Evolutionary conservation across 31 red algal species (phyloP), one percentile per base, ranked within the genome.

Genomic region (Endocladia muricata): DNA sequence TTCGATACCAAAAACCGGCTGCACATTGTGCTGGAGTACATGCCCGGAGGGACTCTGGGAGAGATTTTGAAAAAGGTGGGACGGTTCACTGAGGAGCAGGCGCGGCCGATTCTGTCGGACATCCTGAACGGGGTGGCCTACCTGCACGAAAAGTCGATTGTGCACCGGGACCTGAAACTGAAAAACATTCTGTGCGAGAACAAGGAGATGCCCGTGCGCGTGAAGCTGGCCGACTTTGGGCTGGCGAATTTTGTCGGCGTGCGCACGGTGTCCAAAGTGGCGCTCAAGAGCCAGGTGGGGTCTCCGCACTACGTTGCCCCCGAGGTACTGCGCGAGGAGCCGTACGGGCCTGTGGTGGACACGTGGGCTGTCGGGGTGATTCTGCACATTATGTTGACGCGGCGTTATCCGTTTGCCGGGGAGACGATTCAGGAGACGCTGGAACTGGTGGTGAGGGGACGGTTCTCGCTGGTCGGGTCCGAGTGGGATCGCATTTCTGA

Each of bases 161-260:
- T 89, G 34, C 86, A 89, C 35, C 74, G 86, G 2, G 86, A 89
- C 35, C 61, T 89, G 31, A 89, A 89, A 70, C 69, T 82, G 31
- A 82, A 89, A 55, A 89, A 89, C 77, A 82, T 89, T 13, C 60
- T 89, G 26, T 91, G 88, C 47, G 79, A 91, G 22, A 77, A 63
- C n/a, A 81, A 82, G 71, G 88, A 91, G 21, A 76, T 83, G 88
- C 88, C 88, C 48, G 88, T 91, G 29, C 68, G 68, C 63, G 79
- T 91, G 41, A 91, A 91, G 73, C 39, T 91, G 88, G 78, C 79
- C 30, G 84, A 88, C 64, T 88, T 88, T 64, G 84, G 84, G 15
- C 72, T 97, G 36, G 86, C 90, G 30, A 97, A 97, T 48, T 93
- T 86, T 82, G 85, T 97, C 34, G 91, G 94, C 11, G 81, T 82